Evolutionary conservation across 805 yeast genomes (phyloP).

Genomic region (Teunomyces lycoperdinae): DNA sequence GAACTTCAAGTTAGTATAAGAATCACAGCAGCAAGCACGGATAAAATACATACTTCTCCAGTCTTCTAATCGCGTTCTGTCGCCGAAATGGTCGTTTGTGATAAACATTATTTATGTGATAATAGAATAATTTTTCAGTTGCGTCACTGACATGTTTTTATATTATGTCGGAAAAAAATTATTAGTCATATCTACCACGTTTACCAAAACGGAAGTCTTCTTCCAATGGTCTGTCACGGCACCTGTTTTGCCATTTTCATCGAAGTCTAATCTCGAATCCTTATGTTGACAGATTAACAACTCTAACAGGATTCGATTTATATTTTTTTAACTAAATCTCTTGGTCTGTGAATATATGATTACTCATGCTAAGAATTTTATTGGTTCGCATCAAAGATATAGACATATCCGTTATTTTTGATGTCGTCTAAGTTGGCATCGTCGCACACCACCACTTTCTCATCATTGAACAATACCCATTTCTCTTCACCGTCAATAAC

Average conservation of each 20-base stretch:
- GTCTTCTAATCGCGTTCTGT: slow-evolving; percentile 63
- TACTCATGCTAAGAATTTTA: background rate
- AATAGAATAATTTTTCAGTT: background rate
- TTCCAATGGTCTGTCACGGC: background rate
- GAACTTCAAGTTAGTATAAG: slow-evolving; percentile 29
- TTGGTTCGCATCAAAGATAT: slow-evolving; percentile 29
- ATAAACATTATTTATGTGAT: slow-evolving; percentile 58
- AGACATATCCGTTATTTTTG: slow-evolving; percentile 47
- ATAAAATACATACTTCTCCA: slow-evolving; percentile 43
- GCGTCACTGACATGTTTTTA: background rate
- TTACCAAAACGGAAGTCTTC: slow-evolving; percentile 1
- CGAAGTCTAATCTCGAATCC: no score
- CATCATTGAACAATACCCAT: slow-evolving; percentile 88
- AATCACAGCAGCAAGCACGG: no score
- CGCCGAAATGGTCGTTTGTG: slow-evolving; percentile 80
- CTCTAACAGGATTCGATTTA: no score
- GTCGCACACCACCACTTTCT: slow-evolving; percentile 68
- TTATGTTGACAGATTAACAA: no score
- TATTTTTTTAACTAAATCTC: no score
- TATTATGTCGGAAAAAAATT: background rate
- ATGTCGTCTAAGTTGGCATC: slow-evolving; percentile 42
- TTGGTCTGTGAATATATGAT: no score
- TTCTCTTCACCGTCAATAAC: slow-evolving; percentile 30
- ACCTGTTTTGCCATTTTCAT: background rate
- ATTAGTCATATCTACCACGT: background rate